Percentiles rank a stretch among this genome's conserved stretches.
These are phyloP conservation scores for Collybia nuda DNA, from an alignment of 768 basidiomycete genomes.

Conservation along the genomic window DNA sequence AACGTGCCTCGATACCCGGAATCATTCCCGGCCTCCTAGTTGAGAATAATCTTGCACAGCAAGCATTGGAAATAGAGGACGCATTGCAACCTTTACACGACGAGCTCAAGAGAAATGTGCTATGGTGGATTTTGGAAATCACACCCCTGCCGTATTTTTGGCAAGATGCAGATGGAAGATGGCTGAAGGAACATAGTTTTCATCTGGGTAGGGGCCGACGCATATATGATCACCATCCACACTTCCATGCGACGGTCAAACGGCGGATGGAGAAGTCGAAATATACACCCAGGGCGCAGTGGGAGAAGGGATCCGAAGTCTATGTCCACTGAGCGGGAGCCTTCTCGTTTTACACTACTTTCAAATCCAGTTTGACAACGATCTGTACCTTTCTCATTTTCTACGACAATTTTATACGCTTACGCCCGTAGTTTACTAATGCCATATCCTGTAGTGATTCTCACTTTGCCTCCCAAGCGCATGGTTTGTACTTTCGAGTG, in stretches of 20 bases:
- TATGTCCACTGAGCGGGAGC: slow-evolving; percentile 34
- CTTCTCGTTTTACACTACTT: too few relatives aligned
- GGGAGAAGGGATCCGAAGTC: slow-evolving; percentile 41
- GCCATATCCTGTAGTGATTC: too few relatives aligned
- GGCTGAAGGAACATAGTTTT: slow-evolving; percentile 41
- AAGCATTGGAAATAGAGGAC: slow-evolving; percentile 28
- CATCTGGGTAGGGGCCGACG: slow-evolving; percentile 58
- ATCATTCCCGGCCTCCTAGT: slow-evolving; percentile 9
- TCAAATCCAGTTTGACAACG: too few relatives aligned
- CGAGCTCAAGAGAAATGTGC: slow-evolving; percentile 33
- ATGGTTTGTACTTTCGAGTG: too few relatives aligned
- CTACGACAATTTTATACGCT: too few relatives aligned
- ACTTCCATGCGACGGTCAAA: slow-evolving; percentile 65
- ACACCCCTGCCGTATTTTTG: slow-evolving; percentile 51
- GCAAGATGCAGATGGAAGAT: slow-evolving; percentile 54
- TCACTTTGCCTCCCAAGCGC: too few relatives aligned
- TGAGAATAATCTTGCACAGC: slow-evolving; percentile 3
- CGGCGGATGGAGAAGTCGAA: slow-evolving; percentile 50
- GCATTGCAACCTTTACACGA: slow-evolving; percentile 55
- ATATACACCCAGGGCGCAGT: slow-evolving; percentile 63
- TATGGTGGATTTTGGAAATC: slow-evolving; percentile 76
- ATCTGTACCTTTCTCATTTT: too few relatives aligned
- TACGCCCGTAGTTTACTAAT: too few relatives aligned
- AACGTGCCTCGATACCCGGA: slow-evolving; percentile 36
- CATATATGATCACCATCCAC: slow-evolving; percentile 44